Percentiles rank a stretch among this genome's conserved stretches.
Conservation (phyloP, 352 stramenopile genomes). For the Phytopythium delawarense region DNA sequence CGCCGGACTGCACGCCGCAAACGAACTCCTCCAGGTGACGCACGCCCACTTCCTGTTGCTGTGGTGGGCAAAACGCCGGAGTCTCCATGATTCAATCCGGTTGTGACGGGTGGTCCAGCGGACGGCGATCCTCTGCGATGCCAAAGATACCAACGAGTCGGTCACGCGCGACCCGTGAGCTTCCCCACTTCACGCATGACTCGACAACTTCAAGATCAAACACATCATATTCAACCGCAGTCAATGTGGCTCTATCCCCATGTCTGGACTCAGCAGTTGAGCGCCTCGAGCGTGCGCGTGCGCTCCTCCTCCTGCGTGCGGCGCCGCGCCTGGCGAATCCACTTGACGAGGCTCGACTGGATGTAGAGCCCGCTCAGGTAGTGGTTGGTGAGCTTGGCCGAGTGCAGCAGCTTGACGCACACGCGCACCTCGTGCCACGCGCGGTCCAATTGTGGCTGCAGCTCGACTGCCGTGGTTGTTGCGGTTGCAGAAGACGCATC, state of each 20-base stretch:
- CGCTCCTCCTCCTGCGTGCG: constrained; percentile 31
- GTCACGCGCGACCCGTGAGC: background rate
- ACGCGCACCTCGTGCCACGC: constrained; percentile 57
- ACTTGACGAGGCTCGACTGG: constrained; percentile 54
- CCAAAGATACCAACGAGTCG: background rate
- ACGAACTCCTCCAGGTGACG: background rate
- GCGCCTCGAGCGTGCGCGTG: constrained; percentile 11
- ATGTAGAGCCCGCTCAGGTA: constrained; percentile 64
- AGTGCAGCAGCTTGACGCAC: constrained; percentile 63
- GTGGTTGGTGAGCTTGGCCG: constrained; percentile 64
- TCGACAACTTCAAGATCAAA: background rate
- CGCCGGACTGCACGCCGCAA: constrained; percentile 31
- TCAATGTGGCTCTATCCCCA: background rate
- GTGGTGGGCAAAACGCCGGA: background rate
- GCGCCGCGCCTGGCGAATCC: constrained; percentile 41
- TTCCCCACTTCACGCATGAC: background rate
- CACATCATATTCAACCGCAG: background rate
- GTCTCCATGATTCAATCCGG: background rate
- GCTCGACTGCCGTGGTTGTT: background rate
- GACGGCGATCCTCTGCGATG: background rate
- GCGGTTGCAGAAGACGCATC: background rate
- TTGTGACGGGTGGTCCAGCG: background rate
- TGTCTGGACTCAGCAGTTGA: constrained; percentile 5
- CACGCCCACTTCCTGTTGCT: background rate
- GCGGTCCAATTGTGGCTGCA: constrained; percentile 24